Conservation (phyloP, 176 grass and related monocot genomes). For the Areca catechu region DNA sequence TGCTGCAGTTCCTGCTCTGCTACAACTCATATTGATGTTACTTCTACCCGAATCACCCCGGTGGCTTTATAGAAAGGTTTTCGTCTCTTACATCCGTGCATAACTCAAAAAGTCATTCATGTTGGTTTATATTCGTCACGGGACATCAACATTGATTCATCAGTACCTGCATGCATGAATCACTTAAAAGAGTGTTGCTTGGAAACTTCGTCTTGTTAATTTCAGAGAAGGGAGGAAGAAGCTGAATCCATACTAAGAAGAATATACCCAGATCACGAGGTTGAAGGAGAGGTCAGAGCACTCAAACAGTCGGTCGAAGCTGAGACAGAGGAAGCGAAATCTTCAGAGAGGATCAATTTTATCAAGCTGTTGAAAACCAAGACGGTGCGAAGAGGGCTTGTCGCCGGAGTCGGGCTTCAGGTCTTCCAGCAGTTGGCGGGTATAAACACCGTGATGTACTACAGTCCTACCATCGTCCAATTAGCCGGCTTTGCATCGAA, state of each 20-base stretch:
- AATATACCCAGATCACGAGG: slow-evolving; percentile 42
- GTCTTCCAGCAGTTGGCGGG: slow-evolving; percentile 87
- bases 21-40: slow-evolving; percentile 65
- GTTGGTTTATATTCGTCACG: too few species aligned
- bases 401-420: slow-evolving; percentile 64
- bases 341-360: slow-evolving; percentile 37
- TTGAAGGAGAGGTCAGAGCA: slow-evolving; percentile 46
- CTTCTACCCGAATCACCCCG: slow-evolving; percentile 64
- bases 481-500: slow-evolving; percentile 83
- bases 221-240: slow-evolving; percentile 42
- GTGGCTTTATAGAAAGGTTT: slow-evolving; percentile 75
- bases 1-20: slow-evolving; percentile 52
- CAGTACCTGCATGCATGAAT: too few species aligned
- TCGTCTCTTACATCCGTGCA: neutral
- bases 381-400: slow-evolving; percentile 37
- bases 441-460: slow-evolving; percentile 94
- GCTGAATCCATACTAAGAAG: slow-evolving; percentile 45
- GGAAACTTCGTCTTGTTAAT: neutral
- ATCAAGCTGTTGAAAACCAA: slow-evolving; percentile 24
- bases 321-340: slow-evolving; percentile 28
- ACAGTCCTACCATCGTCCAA: slow-evolving; percentile 77
- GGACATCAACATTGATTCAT: too few species aligned
- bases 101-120: too few species aligned
- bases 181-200: too few species aligned
- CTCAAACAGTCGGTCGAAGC: slow-evolving; percentile 60